Base-by-base conservation (phyloP, 768 basidiomycete genomes). In the Suillus alpinus region DNA sequence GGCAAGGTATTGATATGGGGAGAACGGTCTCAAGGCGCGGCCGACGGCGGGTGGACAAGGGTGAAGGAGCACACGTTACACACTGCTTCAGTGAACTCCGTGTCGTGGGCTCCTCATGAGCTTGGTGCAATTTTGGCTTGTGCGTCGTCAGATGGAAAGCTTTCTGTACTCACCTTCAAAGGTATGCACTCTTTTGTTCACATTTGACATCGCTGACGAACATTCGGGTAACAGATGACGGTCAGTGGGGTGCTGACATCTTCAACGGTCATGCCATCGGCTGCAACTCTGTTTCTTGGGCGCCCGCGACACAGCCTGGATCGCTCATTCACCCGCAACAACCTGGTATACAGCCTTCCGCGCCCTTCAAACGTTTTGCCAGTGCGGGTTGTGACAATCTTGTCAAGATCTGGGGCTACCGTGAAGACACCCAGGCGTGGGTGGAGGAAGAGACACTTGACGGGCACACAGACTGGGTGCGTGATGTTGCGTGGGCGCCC, bases 1-100 rank as follows among this genome's bases (percentile, higher is more conserved):
- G 95, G 97, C 50, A 93, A 96, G 68, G 97, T 97, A 20, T 84
- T 98, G 75, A 94, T 99, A 66, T 99, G 97, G 97, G 97, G 95
- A 70, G 95, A 98, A 73, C 90, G 92, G 70, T 79, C 76, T 62
- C 79, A 79, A 7, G 82, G 83, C 66, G 23, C 53, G 37, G 72
- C 79, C 23, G 69, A 79, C 1, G 84, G 87, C 62, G 85, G 84
- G 1, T 98, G 97, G 97, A 83, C 89, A 47, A 94, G 91, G 75
- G 92, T 98, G 67, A 96, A 97, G 73, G 97, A 98, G 76, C 96
- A 98, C 70, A 89, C 87, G 2, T 77, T 97, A 55, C 97, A 99
- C 71, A 91, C 87, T 52, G 97, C 95, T 3, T 96, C 94, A 62
- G 96, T 98, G 53, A 99, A 99, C 77, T 95, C 95, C 1, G 90